Base-by-base conservation (phyloP, 1,284 basidiomycete species). In the Fomitiporia mediterranea region DNA sequence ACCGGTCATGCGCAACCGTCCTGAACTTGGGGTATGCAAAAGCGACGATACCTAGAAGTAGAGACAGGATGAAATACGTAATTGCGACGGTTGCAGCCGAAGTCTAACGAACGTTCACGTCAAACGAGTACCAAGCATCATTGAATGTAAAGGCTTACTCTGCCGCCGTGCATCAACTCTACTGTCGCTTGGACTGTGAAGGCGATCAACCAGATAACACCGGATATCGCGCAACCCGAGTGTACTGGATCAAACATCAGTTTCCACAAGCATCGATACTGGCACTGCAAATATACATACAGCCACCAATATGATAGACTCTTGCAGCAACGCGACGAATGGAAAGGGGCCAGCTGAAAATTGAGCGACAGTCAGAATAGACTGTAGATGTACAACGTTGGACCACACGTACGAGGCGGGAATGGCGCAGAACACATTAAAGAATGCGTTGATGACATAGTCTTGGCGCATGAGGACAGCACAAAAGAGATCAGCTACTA, bases 401-500 rank as follows among this genome's bases (percentile, higher is more conserved):
- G 9, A 27, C 11, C 51, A 19, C 6, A 70, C 72, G 64, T 60
- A 80, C 76, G 76, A 77, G 30, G 67, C 47, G 15, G 79, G 79
- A 15, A 80, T 74, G 30, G 77, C 69, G 55, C 77, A 79, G 51
- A 73, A 76, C 6, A 78, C 67, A 30, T 72, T 75, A 69, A 81
- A 82, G 64, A 82, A 79, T 0, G 73, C 69, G 60, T 83, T 81
- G 62, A 82, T 75, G 23, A 83, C 77, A 60, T 82, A 78, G 65
- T 82, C 81, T 65, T 83, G 81, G 25, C 81, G 75, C 77, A 84
- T 81, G n/a, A 82, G 67, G 52, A 83, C 77, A 6, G 79, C 75
- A 48, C 72, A 74, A 62, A 80, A 79, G 13, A 82, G 67, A 60
- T 83, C 82, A 7, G 76, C 70, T 19, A 80, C 70, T 21, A 79